Conservation (phyloP, 2,329 filamentous ascomycete species). For the Aspergillus uvarum region DNA sequence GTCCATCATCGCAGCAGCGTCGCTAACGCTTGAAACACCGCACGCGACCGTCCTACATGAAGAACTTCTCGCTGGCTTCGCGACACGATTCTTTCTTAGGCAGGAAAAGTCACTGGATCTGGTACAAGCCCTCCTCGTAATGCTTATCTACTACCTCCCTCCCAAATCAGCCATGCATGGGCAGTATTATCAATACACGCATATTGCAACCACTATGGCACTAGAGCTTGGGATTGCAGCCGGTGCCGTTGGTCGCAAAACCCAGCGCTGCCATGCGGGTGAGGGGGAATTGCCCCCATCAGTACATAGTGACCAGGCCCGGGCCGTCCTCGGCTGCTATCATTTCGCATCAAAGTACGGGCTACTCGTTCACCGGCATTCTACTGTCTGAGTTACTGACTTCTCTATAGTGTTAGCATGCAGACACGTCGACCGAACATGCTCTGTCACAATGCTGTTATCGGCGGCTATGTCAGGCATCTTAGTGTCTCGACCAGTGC, state of each 20-base stretch:
- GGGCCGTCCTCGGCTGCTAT: conserved; percentile 3
- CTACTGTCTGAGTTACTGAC: not conserved
- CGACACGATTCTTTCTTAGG: conserved; percentile 2
- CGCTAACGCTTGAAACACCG: not conserved
- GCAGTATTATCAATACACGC: conserved; percentile 54
- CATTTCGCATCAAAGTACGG: conserved; percentile 6
- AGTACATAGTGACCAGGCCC: not conserved
- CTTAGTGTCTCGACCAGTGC: not conserved
- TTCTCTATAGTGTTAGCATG: not conserved
- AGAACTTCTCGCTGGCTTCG: not conserved
- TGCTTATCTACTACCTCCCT: conserved; percentile 52
- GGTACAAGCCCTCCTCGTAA: conserved; percentile 51
- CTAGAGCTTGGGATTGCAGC: conserved; percentile 1
- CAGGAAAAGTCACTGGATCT: conserved; percentile 3
- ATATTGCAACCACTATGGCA: conserved; percentile 43
- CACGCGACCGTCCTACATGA: not conserved
- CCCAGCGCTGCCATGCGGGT: not conserved
- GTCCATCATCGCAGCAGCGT: not conserved
- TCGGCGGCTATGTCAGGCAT: not conserved
- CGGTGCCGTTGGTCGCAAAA: not conserved
- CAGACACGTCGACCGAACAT: conserved; percentile 6
- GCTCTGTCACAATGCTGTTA: conserved; percentile 3
- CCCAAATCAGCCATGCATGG: conserved; percentile 49
- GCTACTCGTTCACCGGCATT: not conserved
- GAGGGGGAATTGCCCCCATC: not conserved